Evolutionary conservation across 176 grass and related monocot species (phyloP), one percentile per base, ranked within the genome.

Genomic region (Elymus sibiricus): DNA sequence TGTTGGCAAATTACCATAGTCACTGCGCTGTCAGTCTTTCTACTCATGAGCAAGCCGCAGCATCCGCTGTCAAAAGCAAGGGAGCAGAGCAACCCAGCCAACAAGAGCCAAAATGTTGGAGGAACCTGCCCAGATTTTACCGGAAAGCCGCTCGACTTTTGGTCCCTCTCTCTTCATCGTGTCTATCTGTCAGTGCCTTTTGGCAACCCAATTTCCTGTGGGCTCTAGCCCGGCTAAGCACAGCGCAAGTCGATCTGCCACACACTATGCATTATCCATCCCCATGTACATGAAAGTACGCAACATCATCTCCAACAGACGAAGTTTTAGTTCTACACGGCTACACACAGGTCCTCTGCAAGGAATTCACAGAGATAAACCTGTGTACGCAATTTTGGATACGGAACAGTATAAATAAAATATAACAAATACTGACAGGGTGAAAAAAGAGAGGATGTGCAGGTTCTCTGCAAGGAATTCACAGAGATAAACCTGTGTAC

Each of bases 21-120:
- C 17, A 69, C 66, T 16, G 6, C 38, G 66, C 7, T 38, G 66
- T 5, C 35, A 40, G 68, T 40, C 21, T 43, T 72, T 43, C 69
- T 7, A 25, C 0, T 22, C 37, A 43, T 43, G 38, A 72, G 34
- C 35, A 71, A 72, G 19, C 70, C 37, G 70, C 22, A 73, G 38
- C 70, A 73, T 73, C 70, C 22, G 39, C 21, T 44, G 38, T 44
- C 5, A 44, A 73, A 73, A 73, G 39, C 11, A 46, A 27, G 25
- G 39, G 6, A 26, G 11, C 39, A n/a, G 6, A 8, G 11, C 70
- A n/a, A 25, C 12, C 39, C 6, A 74, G 70, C 65, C 65, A 68
- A 68, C 65, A 68, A 37, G 65, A 68, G 16, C 70, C 70, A 73
- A 73, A 73, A 73, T 15, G 37, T 73, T 73, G 70, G 70, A 74